phyloP scores from a whole-genome alignment of 306 rosid genomes.

The Trifolium fragiferum region DNA sequence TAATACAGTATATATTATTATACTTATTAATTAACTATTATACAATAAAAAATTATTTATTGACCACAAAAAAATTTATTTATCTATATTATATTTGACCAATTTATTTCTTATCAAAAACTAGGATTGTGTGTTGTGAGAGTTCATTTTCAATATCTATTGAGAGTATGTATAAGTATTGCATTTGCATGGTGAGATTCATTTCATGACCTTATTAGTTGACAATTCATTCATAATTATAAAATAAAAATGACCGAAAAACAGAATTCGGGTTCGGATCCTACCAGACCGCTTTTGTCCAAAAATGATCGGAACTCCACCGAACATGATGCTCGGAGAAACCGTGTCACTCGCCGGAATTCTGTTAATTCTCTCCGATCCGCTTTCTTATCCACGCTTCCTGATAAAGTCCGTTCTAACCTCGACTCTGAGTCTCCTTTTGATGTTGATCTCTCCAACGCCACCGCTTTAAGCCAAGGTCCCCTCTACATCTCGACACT shows the following conservation, averaged over 20 bases:
- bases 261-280: constrained; percentile 19
- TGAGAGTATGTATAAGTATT: neutral
- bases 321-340: constrained; percentile 7
- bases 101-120: neutral
- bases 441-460: constrained; percentile 49
- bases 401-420: constrained; percentile 58
- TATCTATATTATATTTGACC: neutral
- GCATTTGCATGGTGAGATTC: constrained; percentile 13
- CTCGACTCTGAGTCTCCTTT: constrained; percentile 58
- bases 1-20: too few relatives aligned
- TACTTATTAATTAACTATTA: neutral
- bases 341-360: constrained; percentile 38
- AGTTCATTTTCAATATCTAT: neutral
- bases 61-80: too few relatives aligned
- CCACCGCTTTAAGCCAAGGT: constrained; percentile 61
- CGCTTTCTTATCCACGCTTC: constrained; percentile 60
- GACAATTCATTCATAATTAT: neutral
- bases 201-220: neutral
- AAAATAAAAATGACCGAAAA: constrained; percentile 43
- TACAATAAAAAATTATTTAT: too few relatives aligned
- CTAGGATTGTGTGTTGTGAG: neutral
- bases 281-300: constrained; percentile 29
- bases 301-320: neutral
- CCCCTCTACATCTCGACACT: neutral
- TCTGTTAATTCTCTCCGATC: constrained; percentile 47